These are phyloP conservation scores for Wallacemonas rigidus DNA, from an alignment of 208 protist genomes.

Conservation along the genomic window DNA sequence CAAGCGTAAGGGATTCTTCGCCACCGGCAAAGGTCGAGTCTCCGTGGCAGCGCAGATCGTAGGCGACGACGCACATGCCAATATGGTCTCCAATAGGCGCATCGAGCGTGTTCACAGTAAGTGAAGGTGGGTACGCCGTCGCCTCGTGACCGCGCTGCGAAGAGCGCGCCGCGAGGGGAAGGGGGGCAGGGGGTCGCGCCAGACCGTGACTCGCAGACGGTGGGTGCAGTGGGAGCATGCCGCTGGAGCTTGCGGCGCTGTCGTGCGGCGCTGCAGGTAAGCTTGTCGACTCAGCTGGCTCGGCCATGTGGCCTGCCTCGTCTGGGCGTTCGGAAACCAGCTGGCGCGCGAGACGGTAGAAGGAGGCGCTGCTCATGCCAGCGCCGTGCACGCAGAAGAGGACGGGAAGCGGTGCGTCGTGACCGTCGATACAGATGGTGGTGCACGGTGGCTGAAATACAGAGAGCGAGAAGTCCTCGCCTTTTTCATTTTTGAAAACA, in stretches of 20 bases:
- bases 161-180: background rate
- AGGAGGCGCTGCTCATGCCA: constrained; percentile 83
- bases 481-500: constrained; percentile 41
- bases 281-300: background rate
- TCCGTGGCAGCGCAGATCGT: constrained; percentile 91
- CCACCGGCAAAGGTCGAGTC: constrained; percentile 62
- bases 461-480: constrained; percentile 56
- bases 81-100: constrained; percentile 34
- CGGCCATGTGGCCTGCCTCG: background rate
- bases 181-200: background rate
- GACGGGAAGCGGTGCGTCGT: constrained; percentile 40
- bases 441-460: constrained; percentile 33
- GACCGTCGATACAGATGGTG: constrained; percentile 12
- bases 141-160: background rate
- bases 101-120: constrained; percentile 2
- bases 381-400: constrained; percentile 91
- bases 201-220: background rate
- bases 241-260: background rate
- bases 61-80: constrained; percentile 60
- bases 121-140: background rate
- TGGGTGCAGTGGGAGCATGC: background rate
- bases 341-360: constrained; percentile 50
- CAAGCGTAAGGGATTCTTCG: constrained; percentile 66
- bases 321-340: constrained; percentile 17
- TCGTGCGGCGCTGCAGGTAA: background rate